Evolutionary conservation across 1,139 yeast genomes (phyloP), one percentile per base, ranked within the genome.

Genomic region (Waltiozyma solani): DNA sequence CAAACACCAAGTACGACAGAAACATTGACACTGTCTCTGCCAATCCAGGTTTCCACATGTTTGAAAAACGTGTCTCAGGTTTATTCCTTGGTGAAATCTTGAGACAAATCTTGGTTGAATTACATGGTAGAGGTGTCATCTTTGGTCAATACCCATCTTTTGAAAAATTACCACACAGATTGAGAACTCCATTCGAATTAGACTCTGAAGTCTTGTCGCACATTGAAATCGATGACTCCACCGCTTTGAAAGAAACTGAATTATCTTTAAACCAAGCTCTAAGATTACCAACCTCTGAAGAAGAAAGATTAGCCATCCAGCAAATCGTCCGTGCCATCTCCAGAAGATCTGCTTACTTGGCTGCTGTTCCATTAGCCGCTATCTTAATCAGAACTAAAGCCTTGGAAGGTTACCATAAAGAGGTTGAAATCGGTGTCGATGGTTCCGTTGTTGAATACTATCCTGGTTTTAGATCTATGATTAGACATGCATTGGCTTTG

Each of bases 361-460:
- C 95, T 3, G 89, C 95, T 18, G 79, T 87, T 36, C 96, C 96
- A 38, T 67, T 89, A 44, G 91, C 95, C 20, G 96, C 94, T 3
- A 71, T 89, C 34, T 54, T 76, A 39, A 58, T 67, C 39, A 74
- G 73, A 58, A 75, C 80, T 3, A 67, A 66, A 37, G 78, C 79
- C 2, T 60, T 79, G 42, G 68, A 69, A 32, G 69, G 74, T 42
- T 76, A 71, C 46, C 74, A 73, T 45, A 74, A 69, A 44, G 83
- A 76, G 50, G 84, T 87, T 42, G 96, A 89, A 59, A 73, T 89
- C 51, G 97, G 96, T 38, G 87, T 89, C 44, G 97, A 89, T 58
- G 98, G 98, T 22, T 79, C 95, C 7, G 93, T 89, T 42, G 82
- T 87, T 39, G 95, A 89, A 60, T 81, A 75, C 55, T 91, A 87